phyloP scores from a whole-genome alignment of 2,329 filamentous ascomycete genomes.

The Beauveria sp. region DNA sequence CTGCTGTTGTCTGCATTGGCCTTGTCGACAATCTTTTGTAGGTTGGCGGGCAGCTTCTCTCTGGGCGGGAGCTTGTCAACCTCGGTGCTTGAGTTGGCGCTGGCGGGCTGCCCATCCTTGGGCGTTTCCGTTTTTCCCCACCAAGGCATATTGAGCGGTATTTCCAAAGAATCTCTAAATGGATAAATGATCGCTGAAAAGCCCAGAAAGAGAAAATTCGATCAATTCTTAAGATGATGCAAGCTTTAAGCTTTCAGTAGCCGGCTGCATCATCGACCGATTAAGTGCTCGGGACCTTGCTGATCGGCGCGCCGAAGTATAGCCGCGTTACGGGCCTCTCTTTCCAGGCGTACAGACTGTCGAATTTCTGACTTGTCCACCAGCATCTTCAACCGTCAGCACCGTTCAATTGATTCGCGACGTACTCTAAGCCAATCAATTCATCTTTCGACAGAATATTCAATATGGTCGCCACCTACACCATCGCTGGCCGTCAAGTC shows the following conservation, averaged over 20 bases:
- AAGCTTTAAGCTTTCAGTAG: background rate
- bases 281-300: background rate
- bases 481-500: slow-evolving; percentile 50
- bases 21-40: slow-evolving; percentile 52
- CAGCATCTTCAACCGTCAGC: slow-evolving; percentile 7
- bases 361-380: slow-evolving; percentile 11
- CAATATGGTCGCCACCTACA: slow-evolving; percentile 39
- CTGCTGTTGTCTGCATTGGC: slow-evolving; percentile 55
- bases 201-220: background rate
- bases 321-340: slow-evolving; percentile 20
- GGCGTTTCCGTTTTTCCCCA: slow-evolving; percentile 33
- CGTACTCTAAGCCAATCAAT: slow-evolving; percentile 22
- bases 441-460: slow-evolving; percentile 13
- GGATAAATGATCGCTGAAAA: background rate
- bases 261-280: background rate
- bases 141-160: slow-evolving; percentile 28
- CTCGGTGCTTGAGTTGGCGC: slow-evolving; percentile 21
- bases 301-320: slow-evolving; percentile 4
- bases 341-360: slow-evolving; percentile 24
- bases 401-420: slow-evolving; percentile 11
- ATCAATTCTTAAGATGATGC: background rate
- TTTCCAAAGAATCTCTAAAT: background rate
- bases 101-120: slow-evolving; percentile 17
- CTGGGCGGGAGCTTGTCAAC: slow-evolving; percentile 39
- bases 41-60: slow-evolving; percentile 44